phyloP scores from a whole-genome alignment of 2,329 filamentous ascomycete genomes.

The Dothistroma septosporum region DNA sequence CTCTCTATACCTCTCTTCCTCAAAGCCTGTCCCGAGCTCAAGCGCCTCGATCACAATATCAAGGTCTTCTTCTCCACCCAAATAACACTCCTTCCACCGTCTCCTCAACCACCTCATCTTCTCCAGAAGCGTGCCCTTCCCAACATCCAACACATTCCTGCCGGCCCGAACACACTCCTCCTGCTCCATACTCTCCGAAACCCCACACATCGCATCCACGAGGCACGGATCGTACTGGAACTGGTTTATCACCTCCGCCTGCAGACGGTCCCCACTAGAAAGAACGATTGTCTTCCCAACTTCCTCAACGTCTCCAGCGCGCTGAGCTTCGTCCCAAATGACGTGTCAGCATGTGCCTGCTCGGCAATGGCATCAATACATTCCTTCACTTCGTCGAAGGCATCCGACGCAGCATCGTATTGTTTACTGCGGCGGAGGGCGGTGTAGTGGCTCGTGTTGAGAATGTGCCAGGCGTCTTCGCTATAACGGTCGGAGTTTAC shows the following conservation, averaged over 20 bases:
- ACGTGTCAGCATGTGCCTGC: neutral
- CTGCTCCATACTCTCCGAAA: slow-evolving; percentile 3
- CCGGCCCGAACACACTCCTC: slow-evolving; percentile 1
- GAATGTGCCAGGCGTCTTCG: neutral
- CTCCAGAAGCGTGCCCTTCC: slow-evolving; percentile 7
- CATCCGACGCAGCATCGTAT: neutral
- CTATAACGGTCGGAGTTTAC: slow-evolving; percentile 1
- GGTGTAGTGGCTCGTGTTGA: slow-evolving; percentile 1
- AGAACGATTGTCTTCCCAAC: slow-evolving; percentile 10
- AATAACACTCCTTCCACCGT: neutral
- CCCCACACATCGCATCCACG: neutral
- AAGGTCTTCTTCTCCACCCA: neutral
- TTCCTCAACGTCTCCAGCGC: slow-evolving; percentile 8
- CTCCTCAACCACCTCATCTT: slow-evolving; percentile 10
- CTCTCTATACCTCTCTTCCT: too few species aligned
- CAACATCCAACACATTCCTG: slow-evolving; percentile 5
- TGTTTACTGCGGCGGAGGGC: neutral
- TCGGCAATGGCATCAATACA: slow-evolving; percentile 1
- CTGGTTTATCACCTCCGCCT: slow-evolving; percentile 6
- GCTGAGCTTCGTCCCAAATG: slow-evolving; percentile 8
- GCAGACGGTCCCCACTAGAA: slow-evolving; percentile 2
- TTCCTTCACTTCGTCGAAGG: slow-evolving; percentile 4
- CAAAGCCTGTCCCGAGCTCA: neutral
- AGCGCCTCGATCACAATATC: neutral
- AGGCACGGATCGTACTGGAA: slow-evolving; percentile 4